Conservation (phyloP, 2,329 filamentous ascomycete genomes). For the Exophiala dermatitidis region DNA sequence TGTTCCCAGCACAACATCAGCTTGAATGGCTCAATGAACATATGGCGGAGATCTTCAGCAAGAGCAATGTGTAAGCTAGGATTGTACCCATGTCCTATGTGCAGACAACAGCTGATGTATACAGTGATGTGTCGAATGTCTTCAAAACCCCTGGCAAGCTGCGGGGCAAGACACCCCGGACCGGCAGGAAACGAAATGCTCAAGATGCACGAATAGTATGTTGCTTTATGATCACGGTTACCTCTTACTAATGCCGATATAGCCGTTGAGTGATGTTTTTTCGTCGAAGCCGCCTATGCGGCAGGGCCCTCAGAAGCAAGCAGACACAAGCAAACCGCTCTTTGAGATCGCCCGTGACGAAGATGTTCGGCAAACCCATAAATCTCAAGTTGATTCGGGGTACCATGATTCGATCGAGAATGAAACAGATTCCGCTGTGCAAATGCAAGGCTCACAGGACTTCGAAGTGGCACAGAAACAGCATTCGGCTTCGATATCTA, state of each 20-base stretch:
- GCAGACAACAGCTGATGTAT: constrained; percentile 4
- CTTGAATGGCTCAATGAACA: constrained; percentile 98
- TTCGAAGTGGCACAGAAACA: constrained; percentile 10
- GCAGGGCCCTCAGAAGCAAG: constrained; percentile 31
- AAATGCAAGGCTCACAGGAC: constrained; percentile 2
- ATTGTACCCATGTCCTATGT: constrained; percentile 26
- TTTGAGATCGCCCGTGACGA: constrained; percentile 29
- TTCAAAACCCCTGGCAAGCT: constrained; percentile 63
- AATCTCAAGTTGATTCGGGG: constrained; percentile 42
- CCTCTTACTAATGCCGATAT: constrained; percentile 16
- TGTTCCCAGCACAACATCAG: constrained; percentile 86
- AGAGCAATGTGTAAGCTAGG: constrained; percentile 67
- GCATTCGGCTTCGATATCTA: not conserved
- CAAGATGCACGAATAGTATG: constrained; percentile 41
- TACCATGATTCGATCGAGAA: constrained; percentile 42
- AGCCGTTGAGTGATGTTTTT: constrained; percentile 46
- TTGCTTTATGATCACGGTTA: constrained; percentile 7
- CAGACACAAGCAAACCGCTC: constrained; percentile 33
- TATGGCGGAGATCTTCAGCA: constrained; percentile 88
- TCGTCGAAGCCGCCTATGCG: constrained; percentile 34
- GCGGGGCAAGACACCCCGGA: constrained; percentile 44
- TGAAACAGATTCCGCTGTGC: constrained; percentile 34
- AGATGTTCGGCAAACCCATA: constrained; percentile 30
- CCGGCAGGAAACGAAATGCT: constrained; percentile 38
- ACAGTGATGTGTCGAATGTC: constrained; percentile 82